Evolutionary conservation across 345 rosid genomes (phyloP), one percentile per base, ranked within the genome.

Genomic region (Citrus sp.): DNA sequence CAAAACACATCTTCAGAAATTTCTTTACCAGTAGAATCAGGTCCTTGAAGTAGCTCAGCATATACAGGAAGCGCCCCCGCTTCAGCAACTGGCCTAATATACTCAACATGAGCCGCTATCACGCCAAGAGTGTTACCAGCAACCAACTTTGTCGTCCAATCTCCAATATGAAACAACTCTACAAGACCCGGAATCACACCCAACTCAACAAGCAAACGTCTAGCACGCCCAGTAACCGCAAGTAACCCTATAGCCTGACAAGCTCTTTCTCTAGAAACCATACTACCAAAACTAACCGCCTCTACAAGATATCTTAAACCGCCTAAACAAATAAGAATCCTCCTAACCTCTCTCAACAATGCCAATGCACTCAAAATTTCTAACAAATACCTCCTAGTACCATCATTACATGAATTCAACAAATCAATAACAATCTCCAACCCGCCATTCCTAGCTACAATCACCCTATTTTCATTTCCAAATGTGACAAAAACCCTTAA

Each of bases 211-310:
- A 92, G 82, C 84, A 84, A 71, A 30, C 78, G 79, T 64, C 90
- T 76, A n/a, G 82, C 90, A 32, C 83, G 85, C 79, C 86, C 78
- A 10, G 81, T 72, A 55, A 80, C 80, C 22, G 86, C 88, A 2
- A 85, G 83, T 73, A 90, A 79, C 58, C 96, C 93, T 8, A 90
- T 82, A 0, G 93, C 93, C 22, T 90, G 93, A 82, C 89, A 88
- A 75, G 93, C 91, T 86, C 93, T 85, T 75, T 89, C 91, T 65
- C 90, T 87, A 0, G 91, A 92, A 61, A 86, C 72, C 87, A 90
- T 77, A 78, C 84, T 80, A 54, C 93, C 93, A 74, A 34, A 71
- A 42, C 82, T 77, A 80, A 77, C 86, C 0, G 92, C 92, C 79
- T 86, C 87, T 2, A 90, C 89, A 37, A 92, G 90, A 85, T 79